These are phyloP conservation scores for Dendrothele bispora DNA, from an alignment of 768 basidiomycete genomes.

Conservation along the genomic window DNA sequence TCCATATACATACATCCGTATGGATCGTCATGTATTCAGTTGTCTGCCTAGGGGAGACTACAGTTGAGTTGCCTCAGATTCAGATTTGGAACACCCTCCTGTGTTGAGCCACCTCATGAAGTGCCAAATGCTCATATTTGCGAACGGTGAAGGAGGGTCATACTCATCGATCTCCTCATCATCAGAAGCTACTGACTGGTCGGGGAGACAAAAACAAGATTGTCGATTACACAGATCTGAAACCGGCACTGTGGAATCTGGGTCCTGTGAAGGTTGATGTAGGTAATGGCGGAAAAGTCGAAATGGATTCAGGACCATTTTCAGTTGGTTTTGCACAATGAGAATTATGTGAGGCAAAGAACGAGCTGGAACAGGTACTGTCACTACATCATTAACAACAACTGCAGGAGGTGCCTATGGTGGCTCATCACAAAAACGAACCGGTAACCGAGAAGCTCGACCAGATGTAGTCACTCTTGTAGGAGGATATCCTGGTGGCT, in stretches of 20 bases:
- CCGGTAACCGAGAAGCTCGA: slow-evolving; percentile 11
- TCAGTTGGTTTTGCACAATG: slow-evolving; percentile 15
- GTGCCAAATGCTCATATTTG: slow-evolving; percentile 16
- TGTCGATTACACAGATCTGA: slow-evolving; percentile 13
- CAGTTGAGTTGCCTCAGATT: slow-evolving; percentile 12
- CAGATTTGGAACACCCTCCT: slow-evolving; percentile 22
- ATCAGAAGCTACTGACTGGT: neutral
- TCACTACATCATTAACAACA: neutral
- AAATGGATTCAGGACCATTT: slow-evolving; percentile 20
- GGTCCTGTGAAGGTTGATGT: slow-evolving; percentile 23
- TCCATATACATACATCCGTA: no score
- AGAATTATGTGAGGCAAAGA: slow-evolving; percentile 12
- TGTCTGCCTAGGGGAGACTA: no score
- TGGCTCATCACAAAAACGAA: slow-evolving; percentile 10
- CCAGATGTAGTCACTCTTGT: slow-evolving; percentile 15
- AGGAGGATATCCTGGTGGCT: no score
- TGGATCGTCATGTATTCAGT: no score
- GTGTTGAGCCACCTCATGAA: slow-evolving; percentile 27
- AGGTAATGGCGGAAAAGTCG: slow-evolving; percentile 20
- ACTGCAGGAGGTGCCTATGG: slow-evolving; percentile 9
- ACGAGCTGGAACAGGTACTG: neutral
- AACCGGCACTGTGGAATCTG: slow-evolving; percentile 13
- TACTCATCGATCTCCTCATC: slow-evolving; percentile 3
- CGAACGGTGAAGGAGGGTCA: slow-evolving; percentile 9
- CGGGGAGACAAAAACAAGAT: no score